These are phyloP conservation scores for Buddleja alternifolia DNA, from an alignment of 257 asterid species.

Conservation along the genomic window DNA sequence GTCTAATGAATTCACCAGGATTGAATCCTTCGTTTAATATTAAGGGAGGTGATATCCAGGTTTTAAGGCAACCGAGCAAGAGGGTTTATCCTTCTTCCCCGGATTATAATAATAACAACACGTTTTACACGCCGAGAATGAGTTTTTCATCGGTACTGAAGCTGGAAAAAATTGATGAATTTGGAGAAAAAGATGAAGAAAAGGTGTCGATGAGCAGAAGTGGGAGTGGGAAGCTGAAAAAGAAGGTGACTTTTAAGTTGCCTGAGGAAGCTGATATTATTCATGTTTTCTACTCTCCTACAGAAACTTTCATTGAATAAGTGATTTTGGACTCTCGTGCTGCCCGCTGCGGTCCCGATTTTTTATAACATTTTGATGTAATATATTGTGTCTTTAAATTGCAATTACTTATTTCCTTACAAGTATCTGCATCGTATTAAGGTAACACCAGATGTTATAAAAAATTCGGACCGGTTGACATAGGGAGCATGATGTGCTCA, in stretches of 20 bases:
- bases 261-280: constrained; percentile 39
- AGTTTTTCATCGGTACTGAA: constrained; percentile 36
- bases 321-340: not conserved
- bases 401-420: too few relatives aligned
- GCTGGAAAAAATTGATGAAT: constrained; percentile 29
- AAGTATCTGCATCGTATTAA: too few relatives aligned
- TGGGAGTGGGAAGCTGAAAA: constrained; percentile 22
- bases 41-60: not conserved
- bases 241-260: constrained; percentile 41
- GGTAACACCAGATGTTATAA: too few relatives aligned
- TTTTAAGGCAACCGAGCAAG: constrained; percentile 10
- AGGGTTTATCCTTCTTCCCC: constrained; percentile 42
- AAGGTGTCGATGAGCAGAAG: not conserved
- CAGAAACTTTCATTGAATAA: constrained; percentile 20
- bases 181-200: constrained; percentile 11
- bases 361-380: too few relatives aligned
- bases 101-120: not conserved
- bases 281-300: constrained; percentile 28
- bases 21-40: not conserved
- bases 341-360: too few relatives aligned
- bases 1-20: constrained; percentile 32
- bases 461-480: too few relatives aligned
- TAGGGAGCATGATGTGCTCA: too few relatives aligned
- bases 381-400: too few relatives aligned
- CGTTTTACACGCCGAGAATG: constrained; percentile 35